These are phyloP conservation scores for Leishmania martiniquensis DNA, from an alignment of 208 protist species.

Conservation along the genomic window DNA sequence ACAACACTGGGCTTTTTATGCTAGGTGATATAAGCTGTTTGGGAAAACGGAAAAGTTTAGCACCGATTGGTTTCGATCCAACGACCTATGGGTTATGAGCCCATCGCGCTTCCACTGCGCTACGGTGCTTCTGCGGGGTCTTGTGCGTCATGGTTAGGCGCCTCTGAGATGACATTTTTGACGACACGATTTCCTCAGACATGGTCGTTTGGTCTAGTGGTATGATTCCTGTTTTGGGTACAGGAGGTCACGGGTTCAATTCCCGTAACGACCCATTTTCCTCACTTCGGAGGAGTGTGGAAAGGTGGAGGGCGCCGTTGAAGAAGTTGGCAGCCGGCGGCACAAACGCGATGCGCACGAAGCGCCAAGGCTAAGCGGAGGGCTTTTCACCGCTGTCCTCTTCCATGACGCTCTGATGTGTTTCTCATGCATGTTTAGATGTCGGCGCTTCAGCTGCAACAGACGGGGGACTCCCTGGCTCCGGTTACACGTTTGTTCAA, in stretches of 20 bases:
- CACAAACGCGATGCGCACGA: background rate
- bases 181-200: background rate
- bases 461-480: background rate
- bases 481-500: slow-evolving; percentile 3
- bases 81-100: slow-evolving; percentile 95
- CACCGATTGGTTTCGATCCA: slow-evolving; percentile 95
- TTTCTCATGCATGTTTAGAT: background rate
- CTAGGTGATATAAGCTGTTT: accelerated
- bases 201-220: slow-evolving; percentile 93
- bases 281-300: slow-evolving; percentile 9
- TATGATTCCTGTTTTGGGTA: slow-evolving; percentile 95
- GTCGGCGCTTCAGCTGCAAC: background rate
- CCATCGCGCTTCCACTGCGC: slow-evolving; percentile 95
- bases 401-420: background rate
- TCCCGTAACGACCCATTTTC: slow-evolving; percentile 85
- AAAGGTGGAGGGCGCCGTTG: background rate
- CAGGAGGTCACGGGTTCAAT: slow-evolving; percentile 94
- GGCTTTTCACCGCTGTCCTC: background rate
- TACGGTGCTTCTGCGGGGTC: slow-evolving; percentile 66
- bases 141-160: accelerated
- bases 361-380: background rate
- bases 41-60: slow-evolving; percentile 58
- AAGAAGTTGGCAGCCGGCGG: background rate
- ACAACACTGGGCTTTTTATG: accelerated
- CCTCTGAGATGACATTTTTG: background rate